Base-by-base conservation (phyloP, 257 asterid genomes). In the Hygrophila difformis region DNA sequence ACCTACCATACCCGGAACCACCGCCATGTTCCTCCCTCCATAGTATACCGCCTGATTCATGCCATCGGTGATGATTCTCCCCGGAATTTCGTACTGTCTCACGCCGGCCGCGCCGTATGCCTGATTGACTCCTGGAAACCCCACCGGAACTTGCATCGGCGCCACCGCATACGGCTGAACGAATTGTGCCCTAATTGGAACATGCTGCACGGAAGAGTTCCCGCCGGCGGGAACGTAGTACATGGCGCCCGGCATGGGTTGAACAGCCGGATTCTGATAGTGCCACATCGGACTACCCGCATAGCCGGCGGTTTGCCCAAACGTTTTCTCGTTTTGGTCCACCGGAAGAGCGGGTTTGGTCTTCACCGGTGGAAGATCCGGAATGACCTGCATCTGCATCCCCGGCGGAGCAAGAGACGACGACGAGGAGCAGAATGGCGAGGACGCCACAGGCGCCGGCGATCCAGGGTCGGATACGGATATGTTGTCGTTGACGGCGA, bases 291-390 rank as follows among this genome's bases (percentile, higher is more conserved):
- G 82, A 18, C 68, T 61, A 39, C 83, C 75, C 21, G 77, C 16
- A 38, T 69, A 78, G 59, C 73, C 85, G 12, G 63, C 49, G n/a
- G 59, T 78, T 16, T 80, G 71, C 4, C 23, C 44, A n/a, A 65
- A 57, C 66, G 21, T 44, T 35, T 34, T 60, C 22, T 67, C 75
- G 47, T 50, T 76, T 17, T 54, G 48, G 12, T 68, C 86, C 16
- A 37, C 66, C 47, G 68, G 63, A 51, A 61, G 69, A 23, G 40
- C 65, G 42, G 78, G 82, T 53, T 44, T 63, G 56, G 97, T 87
- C 70, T 54, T 80, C 28, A 87, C 87, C 0, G 81, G 93, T 18
- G 93, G 93, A 29, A 87, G 93, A 72, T 87, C 76, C 35, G 92
- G 93, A 45, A 82, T 71, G 2, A 62, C 71, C 6, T n/a, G n/a